These are phyloP conservation scores for Solanum hybrid DNA, from an alignment of 305 asterid genomes.

Conservation along the genomic window DNA sequence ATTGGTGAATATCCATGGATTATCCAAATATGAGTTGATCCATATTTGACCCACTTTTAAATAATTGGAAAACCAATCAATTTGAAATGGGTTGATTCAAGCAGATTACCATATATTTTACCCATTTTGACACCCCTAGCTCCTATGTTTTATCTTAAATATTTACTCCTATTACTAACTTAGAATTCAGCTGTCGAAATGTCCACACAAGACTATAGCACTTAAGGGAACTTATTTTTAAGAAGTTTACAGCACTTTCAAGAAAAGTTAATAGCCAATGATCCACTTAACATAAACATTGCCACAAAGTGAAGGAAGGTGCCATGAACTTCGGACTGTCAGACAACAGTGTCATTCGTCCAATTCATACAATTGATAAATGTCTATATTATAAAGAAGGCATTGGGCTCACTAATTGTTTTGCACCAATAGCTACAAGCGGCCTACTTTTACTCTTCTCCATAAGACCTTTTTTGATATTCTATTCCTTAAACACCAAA, in stretches of 20 bases:
- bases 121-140: neutral
- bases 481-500: neutral
- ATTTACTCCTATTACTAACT: neutral
- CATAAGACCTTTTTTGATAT: neutral
- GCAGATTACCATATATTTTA: neutral
- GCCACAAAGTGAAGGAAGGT: neutral
- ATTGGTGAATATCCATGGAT: neutral
- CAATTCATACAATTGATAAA: neutral
- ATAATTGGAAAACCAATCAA: neutral
- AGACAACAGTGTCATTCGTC: neutral
- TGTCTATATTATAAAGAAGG: neutral
- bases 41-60: neutral
- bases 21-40: neutral
- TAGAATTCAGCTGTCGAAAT: neutral
- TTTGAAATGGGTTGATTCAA: neutral
- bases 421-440: neutral
- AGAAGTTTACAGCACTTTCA: neutral
- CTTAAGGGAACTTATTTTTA: neutral
- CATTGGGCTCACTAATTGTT: neutral
- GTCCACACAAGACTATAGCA: neutral
- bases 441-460: neutral
- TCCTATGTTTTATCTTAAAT: neutral
- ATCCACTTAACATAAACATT: neutral
- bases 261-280: neutral
- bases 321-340: neutral